A percentile compares a stretch with the other conserved stretches of the same genome.
phyloP scores from a whole-genome alignment of 2,329 filamentous ascomycete genomes.

The Bisporella sp. region DNA sequence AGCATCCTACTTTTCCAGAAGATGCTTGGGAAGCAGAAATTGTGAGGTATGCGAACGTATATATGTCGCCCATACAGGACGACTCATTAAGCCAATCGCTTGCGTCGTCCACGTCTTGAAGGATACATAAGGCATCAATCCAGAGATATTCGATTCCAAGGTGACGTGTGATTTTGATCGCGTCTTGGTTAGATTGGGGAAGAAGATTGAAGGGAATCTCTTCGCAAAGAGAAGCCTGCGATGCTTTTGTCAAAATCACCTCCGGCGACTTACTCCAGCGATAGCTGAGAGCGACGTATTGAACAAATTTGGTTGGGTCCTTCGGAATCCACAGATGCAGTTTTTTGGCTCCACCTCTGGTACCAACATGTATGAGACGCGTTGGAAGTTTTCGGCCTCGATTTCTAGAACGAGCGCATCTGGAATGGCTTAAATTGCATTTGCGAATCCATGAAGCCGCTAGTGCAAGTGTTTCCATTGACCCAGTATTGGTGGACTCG shows the following conservation, averaged over 20 bases:
- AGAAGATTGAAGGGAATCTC: background rate
- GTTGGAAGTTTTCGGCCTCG: background rate
- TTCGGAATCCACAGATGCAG: background rate
- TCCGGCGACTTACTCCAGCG: background rate
- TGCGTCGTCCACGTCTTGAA: background rate
- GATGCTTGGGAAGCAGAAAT: background rate
- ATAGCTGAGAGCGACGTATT: constrained; percentile 2
- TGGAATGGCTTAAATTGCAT: background rate
- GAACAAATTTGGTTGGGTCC: too few relatives aligned
- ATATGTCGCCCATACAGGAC: background rate
- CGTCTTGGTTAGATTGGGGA: background rate
- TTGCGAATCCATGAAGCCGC: background rate
- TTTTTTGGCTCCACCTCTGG: background rate
- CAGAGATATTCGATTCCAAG: constrained; percentile 1
- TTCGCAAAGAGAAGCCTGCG: background rate
- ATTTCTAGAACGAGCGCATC: too few relatives aligned
- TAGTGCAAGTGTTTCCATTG: too few relatives aligned
- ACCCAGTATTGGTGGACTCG: too few relatives aligned
- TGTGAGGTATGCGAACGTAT: background rate
- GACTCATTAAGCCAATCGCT: background rate
- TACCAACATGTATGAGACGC: background rate
- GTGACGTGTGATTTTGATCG: background rate
- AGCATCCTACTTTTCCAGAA: background rate
- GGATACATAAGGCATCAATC: constrained; percentile 1
- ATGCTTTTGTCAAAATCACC: background rate